These are phyloP conservation scores for Pseudodiploospora longispora DNA, from an alignment of 2,329 filamentous ascomycete genomes.

Conservation along the genomic window DNA sequence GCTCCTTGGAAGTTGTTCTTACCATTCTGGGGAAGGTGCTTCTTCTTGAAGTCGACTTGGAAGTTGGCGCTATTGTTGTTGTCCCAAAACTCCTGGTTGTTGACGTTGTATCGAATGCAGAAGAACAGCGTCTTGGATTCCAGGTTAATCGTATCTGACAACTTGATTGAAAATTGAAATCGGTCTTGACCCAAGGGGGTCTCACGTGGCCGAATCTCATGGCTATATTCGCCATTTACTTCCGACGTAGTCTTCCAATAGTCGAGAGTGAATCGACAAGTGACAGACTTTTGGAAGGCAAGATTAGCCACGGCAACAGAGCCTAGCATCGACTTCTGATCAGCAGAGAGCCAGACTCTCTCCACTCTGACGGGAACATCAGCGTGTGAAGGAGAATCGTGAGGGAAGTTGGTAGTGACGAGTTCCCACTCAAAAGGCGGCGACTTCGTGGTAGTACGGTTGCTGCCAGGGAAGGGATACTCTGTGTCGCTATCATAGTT, in stretches of 20 bases:
- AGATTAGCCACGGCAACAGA: slow-evolving; percentile 80
- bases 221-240: slow-evolving; percentile 78
- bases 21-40: slow-evolving; percentile 53
- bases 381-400: slow-evolving; percentile 43
- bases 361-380: slow-evolving; percentile 70
- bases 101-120: slow-evolving; percentile 80
- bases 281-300: slow-evolving; percentile 79
- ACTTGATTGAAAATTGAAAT: slow-evolving; percentile 89
- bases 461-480: slow-evolving; percentile 64
- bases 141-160: slow-evolving; percentile 84
- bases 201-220: slow-evolving; percentile 64
- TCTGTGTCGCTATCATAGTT: slow-evolving; percentile 79
- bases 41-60: slow-evolving; percentile 87
- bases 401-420: slow-evolving; percentile 72
- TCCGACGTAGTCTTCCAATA: slow-evolving; percentile 99
- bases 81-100: slow-evolving; percentile 87
- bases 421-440: slow-evolving; percentile 80
- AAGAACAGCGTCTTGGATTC: slow-evolving; percentile 90
- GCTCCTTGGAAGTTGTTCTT: slow-evolving; percentile 46
- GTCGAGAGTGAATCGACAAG: slow-evolving; percentile 91
- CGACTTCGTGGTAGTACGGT: slow-evolving; percentile 26
- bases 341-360: slow-evolving; percentile 74
- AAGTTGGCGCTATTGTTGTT: slow-evolving; percentile 85
- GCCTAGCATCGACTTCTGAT: slow-evolving; percentile 81
- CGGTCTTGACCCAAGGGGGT: slow-evolving; percentile 65